A percentile compares a stretch with the other conserved stretches of the same genome.
These are phyloP conservation scores for Coniochaeta sp. DNA, from an alignment of 2,329 filamentous ascomycete genomes.

Conservation along the genomic window DNA sequence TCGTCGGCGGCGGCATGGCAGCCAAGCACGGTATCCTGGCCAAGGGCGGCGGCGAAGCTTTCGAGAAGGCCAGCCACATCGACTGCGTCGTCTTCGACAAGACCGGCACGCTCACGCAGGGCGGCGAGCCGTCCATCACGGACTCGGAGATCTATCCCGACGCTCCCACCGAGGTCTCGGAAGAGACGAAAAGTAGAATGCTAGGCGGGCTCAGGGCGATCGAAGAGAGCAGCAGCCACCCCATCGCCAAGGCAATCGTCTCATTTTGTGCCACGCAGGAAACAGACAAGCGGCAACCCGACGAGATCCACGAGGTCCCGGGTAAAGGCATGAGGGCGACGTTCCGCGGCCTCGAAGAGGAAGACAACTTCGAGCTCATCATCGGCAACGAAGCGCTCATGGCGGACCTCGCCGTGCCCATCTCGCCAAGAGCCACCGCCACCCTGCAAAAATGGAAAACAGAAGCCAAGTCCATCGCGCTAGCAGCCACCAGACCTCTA, in stretches of 20 bases:
- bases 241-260: conserved; percentile 64
- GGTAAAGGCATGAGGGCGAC: conserved; percentile 63
- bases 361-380: conserved; percentile 41
- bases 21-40: conserved; percentile 75
- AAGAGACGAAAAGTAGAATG: conserved; percentile 22
- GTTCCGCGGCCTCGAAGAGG: conserved; percentile 26
- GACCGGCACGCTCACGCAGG: conserved; percentile 72
- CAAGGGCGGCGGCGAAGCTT: conserved; percentile 78
- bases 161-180: conserved; percentile 10
- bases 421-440: conserved; percentile 26
- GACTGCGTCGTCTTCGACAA: conserved; percentile 84
- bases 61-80: conserved; percentile 73
- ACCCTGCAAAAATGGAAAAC: conserved; percentile 50
- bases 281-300: conserved; percentile 22
- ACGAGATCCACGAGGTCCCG: conserved; percentile 56
- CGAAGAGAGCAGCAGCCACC: conserved; percentile 68
- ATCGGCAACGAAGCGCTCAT: conserved; percentile 72
- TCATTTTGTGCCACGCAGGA: conserved; percentile 45
- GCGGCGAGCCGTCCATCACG: conserved; percentile 65
- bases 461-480: conserved; percentile 56
- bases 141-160: conserved; percentile 37
- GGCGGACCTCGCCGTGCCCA: conserved; percentile 33
- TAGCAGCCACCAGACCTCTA: conserved; percentile 39
- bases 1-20: conserved; percentile 73
- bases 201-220: conserved; percentile 51